These are phyloP conservation scores for Globisporangium paroecandrum DNA, from an alignment of 352 stramenopile species.

Conservation along the genomic window DNA sequence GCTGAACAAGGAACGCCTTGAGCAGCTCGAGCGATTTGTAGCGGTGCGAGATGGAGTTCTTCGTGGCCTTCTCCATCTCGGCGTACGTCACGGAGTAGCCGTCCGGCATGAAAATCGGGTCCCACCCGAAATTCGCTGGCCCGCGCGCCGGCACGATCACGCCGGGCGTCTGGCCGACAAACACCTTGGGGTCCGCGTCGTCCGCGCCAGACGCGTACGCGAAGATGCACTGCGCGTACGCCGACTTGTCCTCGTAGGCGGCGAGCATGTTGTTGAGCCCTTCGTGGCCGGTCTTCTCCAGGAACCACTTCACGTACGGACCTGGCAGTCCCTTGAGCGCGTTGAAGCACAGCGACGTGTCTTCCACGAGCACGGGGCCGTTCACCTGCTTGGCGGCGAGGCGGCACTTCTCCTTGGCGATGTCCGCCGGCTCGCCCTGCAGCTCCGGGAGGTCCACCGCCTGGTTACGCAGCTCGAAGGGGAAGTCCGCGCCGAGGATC, in stretches of 20 bases:
- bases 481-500: conserved; percentile 83
- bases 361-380: conserved; percentile 93
- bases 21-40: conserved; percentile 80
- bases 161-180: conserved; percentile 90
- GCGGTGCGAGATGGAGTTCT: conserved; percentile 91
- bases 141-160: conserved; percentile 91
- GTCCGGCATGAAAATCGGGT: conserved; percentile 88
- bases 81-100: conserved; percentile 85
- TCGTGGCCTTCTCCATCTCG: conserved; percentile 87
- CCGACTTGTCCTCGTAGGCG: conserved; percentile 93
- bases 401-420: conserved; percentile 93
- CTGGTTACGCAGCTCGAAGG: conserved; percentile 90
- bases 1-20: conserved; percentile 28
- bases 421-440: conserved; percentile 94
- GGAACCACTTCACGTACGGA: conserved; percentile 99
- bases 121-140: conserved; percentile 87
- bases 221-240: conserved; percentile 97
- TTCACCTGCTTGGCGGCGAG: conserved; percentile 84
- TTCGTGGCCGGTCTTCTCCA: conserved; percentile 93
- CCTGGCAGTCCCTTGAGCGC: conserved; percentile 92
- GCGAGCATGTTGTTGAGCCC: conserved; percentile 94
- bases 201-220: conserved; percentile 71
- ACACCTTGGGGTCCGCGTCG: conserved; percentile 87
- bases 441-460: conserved; percentile 97
- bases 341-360: conserved; percentile 97